These are phyloP conservation scores for Candida boleticola DNA, from an alignment of 805 yeast genomes.

Conservation along the genomic window DNA sequence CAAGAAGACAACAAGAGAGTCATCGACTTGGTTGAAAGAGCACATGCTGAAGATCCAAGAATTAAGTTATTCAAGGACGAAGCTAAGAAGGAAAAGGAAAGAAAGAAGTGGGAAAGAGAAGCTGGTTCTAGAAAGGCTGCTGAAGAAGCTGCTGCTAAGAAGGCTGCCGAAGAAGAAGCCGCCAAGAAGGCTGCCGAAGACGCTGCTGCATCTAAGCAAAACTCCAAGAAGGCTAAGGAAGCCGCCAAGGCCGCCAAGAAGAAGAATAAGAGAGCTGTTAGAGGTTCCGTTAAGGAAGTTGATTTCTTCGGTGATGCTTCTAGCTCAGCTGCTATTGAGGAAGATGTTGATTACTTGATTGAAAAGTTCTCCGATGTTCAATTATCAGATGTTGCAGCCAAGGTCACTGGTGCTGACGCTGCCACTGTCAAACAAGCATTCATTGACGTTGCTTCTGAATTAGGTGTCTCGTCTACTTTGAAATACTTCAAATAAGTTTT, in stretches of 20 bases:
- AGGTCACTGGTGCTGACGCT: constrained; percentile 55
- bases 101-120: constrained; percentile 95
- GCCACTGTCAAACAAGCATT: constrained; percentile 61
- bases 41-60: constrained; percentile 90
- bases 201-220: constrained; percentile 56
- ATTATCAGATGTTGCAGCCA: constrained; percentile 70
- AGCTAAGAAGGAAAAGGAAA: constrained; percentile 92
- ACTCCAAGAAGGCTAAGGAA: constrained; percentile 82
- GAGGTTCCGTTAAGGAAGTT: constrained; percentile 78
- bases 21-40: constrained; percentile 83
- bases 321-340: constrained; percentile 65
- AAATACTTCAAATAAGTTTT: constrained; percentile 46
- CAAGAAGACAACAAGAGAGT: constrained; percentile 93
- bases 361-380: constrained; percentile 79
- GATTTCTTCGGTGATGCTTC: constrained; percentile 81
- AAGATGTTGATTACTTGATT: constrained; percentile 75
- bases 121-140: constrained; percentile 97
- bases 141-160: constrained; percentile 81
- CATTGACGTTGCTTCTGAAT: constrained; percentile 51
- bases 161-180: constrained; percentile 84
- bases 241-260: constrained; percentile 96
- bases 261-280: constrained; percentile 90
- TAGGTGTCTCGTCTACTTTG: constrained; percentile 47
- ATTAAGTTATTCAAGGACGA: constrained; percentile 89
- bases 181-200: constrained; percentile 75